Base-by-base conservation (phyloP, 176 grass and related monocot species). In the Raddia guianensis region DNA sequence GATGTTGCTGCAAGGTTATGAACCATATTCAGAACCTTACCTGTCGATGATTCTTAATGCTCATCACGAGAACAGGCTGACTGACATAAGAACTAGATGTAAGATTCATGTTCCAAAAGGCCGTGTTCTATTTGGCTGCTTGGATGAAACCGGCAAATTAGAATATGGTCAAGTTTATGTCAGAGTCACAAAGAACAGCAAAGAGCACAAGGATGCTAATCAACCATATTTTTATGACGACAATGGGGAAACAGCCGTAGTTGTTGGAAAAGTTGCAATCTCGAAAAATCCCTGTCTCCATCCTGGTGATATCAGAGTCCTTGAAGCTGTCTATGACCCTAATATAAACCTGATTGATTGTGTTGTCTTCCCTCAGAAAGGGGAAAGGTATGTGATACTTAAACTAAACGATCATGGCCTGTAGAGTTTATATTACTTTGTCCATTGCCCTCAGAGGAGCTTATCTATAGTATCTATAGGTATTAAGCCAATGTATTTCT, bases 201-300 rank as follows among this genome's bases (percentile, higher is more conserved):
- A 88, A 72, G 92, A 98, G 68, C 74, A 86, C 68, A 69, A 86
- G 64, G 66, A 83, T 8, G 76, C 54, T 74, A 63, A 95, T 76
- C 79, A 89, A 43, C 62, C 72, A 7, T 88, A 74, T 73, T 91
- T 95, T 60, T 81, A 33, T 70, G 68, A 88, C 67, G 82, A 82
- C 82, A 89, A 91, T 59, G 74, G 79, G 44, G 55, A 47, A 76
- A 89, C 84, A 48, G 82, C 88, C 42, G 58, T 84, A 78, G 9
- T 95, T 86, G 84, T 99, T 45, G 92, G 92, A 69, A 91, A 90
- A 75, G 79, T 99, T 54, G 62, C 90, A 61, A 75, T 99, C 35
- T 89, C 96, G 5, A 99, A 91, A 85, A 99, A 98, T 76, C 96
- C 92, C 12, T 95, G 92, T 80, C 89, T 99, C 66, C 96, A 99